phyloP scores from a whole-genome alignment of 2,329 filamentous ascomycete species.

The Ceratocystiopsis sp. region DNA sequence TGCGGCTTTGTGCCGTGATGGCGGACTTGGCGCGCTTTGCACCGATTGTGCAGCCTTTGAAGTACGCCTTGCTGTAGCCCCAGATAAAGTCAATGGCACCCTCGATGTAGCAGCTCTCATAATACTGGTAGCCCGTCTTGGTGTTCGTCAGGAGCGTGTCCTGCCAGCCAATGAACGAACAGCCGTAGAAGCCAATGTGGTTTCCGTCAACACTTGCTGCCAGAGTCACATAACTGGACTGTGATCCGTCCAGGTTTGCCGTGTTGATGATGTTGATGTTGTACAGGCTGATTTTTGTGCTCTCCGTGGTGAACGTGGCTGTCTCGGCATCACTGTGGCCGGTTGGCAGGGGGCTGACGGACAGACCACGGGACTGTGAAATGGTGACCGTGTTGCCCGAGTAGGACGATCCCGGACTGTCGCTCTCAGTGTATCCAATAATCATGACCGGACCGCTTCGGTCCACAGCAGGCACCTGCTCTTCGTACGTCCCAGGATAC shows the following conservation, averaged over 20 bases:
- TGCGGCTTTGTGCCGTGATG: conserved; percentile 18
- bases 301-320: conserved; percentile 24
- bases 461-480: conserved; percentile 37
- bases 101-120: conserved; percentile 17
- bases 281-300: conserved; percentile 41
- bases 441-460: conserved; percentile 32
- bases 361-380: conserved; percentile 22
- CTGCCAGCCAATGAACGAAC: conserved; percentile 15
- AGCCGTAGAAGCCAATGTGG: conserved; percentile 15
- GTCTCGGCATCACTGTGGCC: conserved; percentile 30
- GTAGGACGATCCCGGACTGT: conserved; percentile 23
- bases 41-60: conserved; percentile 21
- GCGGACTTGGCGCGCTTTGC: conserved; percentile 16
- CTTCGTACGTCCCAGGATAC: conserved; percentile 39
- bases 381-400: conserved; percentile 40
- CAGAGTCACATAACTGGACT: conserved; percentile 22
- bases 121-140: conserved; percentile 16
- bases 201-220: conserved; percentile 19
- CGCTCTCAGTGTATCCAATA: conserved; percentile 12
- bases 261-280: conserved; percentile 27
- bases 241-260: conserved; percentile 35
- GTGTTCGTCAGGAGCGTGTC: conserved; percentile 18
- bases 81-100: conserved; percentile 13
- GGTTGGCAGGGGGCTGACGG: conserved; percentile 16
- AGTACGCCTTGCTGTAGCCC: conserved; percentile 7